Evolutionary conservation across 164 flowering plant genomes (phyloP).

Genomic region (Annona cherimola): DNA sequence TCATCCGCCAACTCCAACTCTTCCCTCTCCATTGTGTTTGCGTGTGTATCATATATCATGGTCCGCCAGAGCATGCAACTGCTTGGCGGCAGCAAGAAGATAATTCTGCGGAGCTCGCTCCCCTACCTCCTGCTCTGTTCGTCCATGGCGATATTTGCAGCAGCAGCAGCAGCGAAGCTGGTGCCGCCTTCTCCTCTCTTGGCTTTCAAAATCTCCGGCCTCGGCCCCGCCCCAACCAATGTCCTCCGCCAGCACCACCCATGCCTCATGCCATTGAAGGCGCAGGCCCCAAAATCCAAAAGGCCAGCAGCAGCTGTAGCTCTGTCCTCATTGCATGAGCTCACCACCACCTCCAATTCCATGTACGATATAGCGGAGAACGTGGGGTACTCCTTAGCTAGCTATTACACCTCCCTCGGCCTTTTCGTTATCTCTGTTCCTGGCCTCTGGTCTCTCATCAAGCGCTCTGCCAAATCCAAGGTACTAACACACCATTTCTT

Average conservation of each 20-base stretch:
- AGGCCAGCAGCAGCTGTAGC: slow-evolving; percentile 14
- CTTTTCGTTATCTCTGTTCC: slow-evolving; percentile 96
- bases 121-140: no score
- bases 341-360: slow-evolving; percentile 6
- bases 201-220: slow-evolving; percentile 2
- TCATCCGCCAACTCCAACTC: no score
- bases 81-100: no score
- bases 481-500: slow-evolving; percentile 20
- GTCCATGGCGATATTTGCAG: neutral
- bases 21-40: no score
- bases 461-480: slow-evolving; percentile 98
- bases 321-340: slow-evolving; percentile 26
- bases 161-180: slow-evolving; percentile 15
- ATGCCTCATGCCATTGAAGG: no score
- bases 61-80: no score
- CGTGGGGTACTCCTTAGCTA: slow-evolving; percentile 74
- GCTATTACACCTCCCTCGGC: slow-evolving; percentile 94
- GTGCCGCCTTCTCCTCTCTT: slow-evolving; percentile 17
- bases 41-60: no score
- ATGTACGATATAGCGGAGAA: slow-evolving; percentile 42
- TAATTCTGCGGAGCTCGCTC: no score
- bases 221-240: slow-evolving; percentile 11
- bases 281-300: neutral
- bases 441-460: slow-evolving; percentile 97
- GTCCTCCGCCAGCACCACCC: slow-evolving; percentile 6